phyloP scores from a whole-genome alignment of 352 stramenopile genomes.

The Aphanomyces astaci region DNA sequence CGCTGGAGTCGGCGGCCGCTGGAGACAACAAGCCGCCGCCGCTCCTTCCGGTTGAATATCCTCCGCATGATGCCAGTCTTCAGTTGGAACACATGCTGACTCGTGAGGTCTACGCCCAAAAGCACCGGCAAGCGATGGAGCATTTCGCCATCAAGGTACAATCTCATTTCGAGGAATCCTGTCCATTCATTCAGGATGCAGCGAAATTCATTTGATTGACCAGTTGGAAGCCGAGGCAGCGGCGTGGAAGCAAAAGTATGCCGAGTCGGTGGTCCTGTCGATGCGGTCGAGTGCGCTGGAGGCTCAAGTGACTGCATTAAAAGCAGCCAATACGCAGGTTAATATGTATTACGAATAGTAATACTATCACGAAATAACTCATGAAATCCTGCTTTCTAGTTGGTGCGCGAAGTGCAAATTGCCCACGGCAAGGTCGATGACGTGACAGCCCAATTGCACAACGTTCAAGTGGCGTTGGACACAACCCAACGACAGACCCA shows the following conservation, averaged over 20 bases:
- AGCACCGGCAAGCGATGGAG: constrained; percentile 14
- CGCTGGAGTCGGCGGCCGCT: not conserved
- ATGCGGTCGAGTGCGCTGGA: constrained; percentile 7
- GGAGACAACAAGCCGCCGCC: not conserved
- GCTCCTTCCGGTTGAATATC: not conserved
- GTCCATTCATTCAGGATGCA: no score
- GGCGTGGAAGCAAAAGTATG: constrained; percentile 6
- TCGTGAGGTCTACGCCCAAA: constrained; percentile 11
- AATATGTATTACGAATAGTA: no score
- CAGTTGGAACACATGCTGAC: constrained; percentile 13
- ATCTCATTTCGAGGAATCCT: no score
- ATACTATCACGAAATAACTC: no score
- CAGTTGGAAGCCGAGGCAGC: constrained; percentile 1
- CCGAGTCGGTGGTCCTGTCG: not conserved
- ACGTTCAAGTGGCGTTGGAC: not conserved
- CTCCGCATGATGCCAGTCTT: not conserved
- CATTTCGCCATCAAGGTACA: constrained; percentile 16
- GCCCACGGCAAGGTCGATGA: not conserved
- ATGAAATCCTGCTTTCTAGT: no score
- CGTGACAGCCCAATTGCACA: not conserved
- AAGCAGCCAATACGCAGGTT: not conserved
- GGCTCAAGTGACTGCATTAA: not conserved
- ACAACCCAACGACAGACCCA: not conserved
- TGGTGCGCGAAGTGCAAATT: not conserved
- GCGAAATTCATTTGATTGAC: not conserved